Evolutionary conservation across 2,329 filamentous ascomycete species (phyloP).

Genomic region (Aspergillus viridinutans): DNA sequence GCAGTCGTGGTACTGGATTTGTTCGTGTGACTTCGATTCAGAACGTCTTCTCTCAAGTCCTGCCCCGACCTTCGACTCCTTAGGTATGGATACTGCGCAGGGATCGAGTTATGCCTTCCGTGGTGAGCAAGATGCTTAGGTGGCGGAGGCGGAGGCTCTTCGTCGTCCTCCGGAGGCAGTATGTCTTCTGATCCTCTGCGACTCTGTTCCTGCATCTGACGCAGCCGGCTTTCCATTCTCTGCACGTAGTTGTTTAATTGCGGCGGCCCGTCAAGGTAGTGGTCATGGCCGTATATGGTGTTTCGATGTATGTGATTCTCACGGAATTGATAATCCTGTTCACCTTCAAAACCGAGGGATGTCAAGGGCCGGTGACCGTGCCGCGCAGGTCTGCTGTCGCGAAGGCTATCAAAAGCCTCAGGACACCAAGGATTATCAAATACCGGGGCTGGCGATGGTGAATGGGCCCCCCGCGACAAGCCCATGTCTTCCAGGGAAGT

Average conservation of each 20-base stretch:
- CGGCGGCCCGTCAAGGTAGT: conserved; percentile 55
- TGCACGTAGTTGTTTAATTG: conserved; percentile 83
- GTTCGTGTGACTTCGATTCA: conserved; percentile 78
- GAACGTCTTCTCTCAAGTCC: conserved; percentile 65
- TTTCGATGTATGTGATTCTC: conserved; percentile 54
- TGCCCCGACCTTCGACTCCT: conserved; percentile 55
- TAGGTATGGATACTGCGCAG: conserved; percentile 34
- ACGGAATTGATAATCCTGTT: conserved; percentile 52
- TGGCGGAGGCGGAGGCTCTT: conserved; percentile 58
- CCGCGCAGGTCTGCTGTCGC: conserved; percentile 29
- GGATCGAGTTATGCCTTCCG: conserved; percentile 41
- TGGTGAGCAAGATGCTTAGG: conserved; percentile 50
- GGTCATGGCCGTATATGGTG: conserved; percentile 31
- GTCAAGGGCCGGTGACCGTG: conserved; percentile 60
- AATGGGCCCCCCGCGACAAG: conserved; percentile 50
- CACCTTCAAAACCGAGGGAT: conserved; percentile 64
- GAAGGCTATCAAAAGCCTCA: conserved; percentile 67
- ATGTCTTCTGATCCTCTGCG: conserved; percentile 46
- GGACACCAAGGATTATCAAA: conserved; percentile 74
- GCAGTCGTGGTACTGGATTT: conserved; percentile 81
- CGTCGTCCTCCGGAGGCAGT: conserved; percentile 46
- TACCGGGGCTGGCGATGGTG: conserved; percentile 53
- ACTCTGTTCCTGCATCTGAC: conserved; percentile 60
- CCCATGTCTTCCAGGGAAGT: conserved; percentile 87
- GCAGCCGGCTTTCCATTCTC: conserved; percentile 81